A percentile compares a stretch with the other conserved stretches of the same genome.
Evolutionary conservation across 108 stramenopile species (phyloP).

Genomic region (Aurantiochytrium sp.): DNA sequence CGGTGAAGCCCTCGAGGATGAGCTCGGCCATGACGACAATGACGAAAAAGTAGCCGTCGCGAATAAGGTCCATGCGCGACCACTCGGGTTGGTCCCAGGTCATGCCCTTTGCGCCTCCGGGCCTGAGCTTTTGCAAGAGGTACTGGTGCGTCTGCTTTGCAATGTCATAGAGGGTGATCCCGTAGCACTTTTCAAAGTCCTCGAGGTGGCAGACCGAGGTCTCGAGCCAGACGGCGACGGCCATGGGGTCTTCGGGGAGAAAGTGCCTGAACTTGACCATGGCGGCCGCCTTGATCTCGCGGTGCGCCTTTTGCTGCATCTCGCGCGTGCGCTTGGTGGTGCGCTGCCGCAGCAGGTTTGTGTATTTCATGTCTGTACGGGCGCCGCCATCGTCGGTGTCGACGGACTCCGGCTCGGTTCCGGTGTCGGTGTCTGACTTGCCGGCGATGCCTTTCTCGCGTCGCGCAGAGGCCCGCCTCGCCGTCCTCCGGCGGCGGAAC

Average conservation of each 20-base stretch:
- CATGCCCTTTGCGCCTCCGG: conserved; percentile 16
- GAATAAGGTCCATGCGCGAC: background rate
- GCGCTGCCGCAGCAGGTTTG: background rate
- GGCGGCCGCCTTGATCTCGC: background rate
- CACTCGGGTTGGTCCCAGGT: background rate
- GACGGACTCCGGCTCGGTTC: background rate
- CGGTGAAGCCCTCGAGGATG: background rate
- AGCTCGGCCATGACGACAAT: conserved; percentile 29
- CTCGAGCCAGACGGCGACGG: conserved; percentile 25
- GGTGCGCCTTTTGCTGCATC: background rate
- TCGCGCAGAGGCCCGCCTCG: background rate
- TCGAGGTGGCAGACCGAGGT: conserved; percentile 10
- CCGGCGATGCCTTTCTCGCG: background rate
- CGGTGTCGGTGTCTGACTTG: background rate
- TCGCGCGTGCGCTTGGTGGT: background rate
- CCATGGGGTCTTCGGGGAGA: conserved; percentile 24
- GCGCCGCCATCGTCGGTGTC: background rate
- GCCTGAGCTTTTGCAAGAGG: background rate
- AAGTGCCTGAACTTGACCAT: background rate
- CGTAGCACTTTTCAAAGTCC: background rate
- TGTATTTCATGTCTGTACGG: background rate
- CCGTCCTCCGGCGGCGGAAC: background rate
- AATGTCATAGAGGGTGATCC: conserved; percentile 11
- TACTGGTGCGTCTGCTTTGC: background rate
- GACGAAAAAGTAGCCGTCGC: conserved; percentile 25